phyloP scores from a whole-genome alignment of 805 yeast species.

The Spathaspora arborariae region DNA sequence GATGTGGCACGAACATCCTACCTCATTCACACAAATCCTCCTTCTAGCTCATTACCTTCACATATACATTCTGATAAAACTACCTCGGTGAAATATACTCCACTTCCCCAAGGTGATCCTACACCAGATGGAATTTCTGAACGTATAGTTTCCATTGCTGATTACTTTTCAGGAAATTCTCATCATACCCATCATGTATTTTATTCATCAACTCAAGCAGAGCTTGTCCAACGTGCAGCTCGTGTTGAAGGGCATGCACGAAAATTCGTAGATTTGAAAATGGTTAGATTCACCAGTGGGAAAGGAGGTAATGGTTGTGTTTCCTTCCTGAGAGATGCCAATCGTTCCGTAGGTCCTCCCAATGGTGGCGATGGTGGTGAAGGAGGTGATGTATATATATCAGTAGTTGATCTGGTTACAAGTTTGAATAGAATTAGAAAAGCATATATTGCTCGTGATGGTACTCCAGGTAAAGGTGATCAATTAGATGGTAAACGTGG shows the following conservation, averaged over 20 bases:
- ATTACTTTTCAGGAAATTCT: conserved; percentile 38
- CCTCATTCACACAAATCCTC: not conserved
- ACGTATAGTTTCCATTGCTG: conserved; percentile 23
- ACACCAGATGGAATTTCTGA: conserved; percentile 1
- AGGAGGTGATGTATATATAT: conserved; percentile 85
- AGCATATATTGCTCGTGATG: conserved; percentile 68
- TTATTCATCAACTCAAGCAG: conserved; percentile 3
- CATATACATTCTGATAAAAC: not conserved
- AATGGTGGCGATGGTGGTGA: conserved; percentile 99
- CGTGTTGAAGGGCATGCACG: conserved; percentile 27
- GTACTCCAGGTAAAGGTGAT: conserved; percentile 64
- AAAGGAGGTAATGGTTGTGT: conserved; percentile 86
- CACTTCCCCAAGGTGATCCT: not conserved
- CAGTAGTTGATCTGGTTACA: conserved; percentile 63
- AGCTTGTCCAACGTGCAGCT: conserved; percentile 23
- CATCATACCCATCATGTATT: conserved; percentile 37
- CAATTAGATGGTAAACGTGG: conserved; percentile 90
- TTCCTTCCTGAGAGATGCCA: conserved; percentile 84
- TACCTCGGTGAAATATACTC: not conserved
- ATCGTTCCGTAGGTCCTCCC: conserved; percentile 85
- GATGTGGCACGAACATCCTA: not conserved
- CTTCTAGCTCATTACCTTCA: not conserved
- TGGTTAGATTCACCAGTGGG: conserved; percentile 69
- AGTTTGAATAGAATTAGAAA: conserved; percentile 65
- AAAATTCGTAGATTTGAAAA: conserved; percentile 56